Evolutionary conservation across 2,329 filamentous ascomycete species (phyloP), one percentile per base, ranked within the genome.

Genomic region (Epichloe amarillans): DNA sequence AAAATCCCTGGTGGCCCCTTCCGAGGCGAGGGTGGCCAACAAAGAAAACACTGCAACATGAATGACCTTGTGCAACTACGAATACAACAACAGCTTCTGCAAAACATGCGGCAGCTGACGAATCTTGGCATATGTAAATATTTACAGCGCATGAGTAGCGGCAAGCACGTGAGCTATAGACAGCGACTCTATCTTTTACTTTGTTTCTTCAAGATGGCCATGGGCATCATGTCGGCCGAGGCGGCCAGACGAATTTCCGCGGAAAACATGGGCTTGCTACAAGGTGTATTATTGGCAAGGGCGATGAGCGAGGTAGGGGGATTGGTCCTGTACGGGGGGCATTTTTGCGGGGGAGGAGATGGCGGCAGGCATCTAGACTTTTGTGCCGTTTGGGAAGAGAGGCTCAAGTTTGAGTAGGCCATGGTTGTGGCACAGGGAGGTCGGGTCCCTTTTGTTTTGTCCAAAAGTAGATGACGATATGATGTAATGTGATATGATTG

Each of bases 1-100:
- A 70, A 87, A 82, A 65, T 69, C 67, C 4, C 57, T 69, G 42
- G 57, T 59, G 5, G 56, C 64, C 8, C 64, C 66, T 11, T 21
- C 43, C 23, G 6, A 35, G 35, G 17, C 26, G 37, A 38, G 12
- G 14, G 56, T 52, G 33, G 57, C 54, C 19, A 55, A 62, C 55
- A 65, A 66, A 55, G 66, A 68, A 55, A 69, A 67, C 52, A 56
- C 51, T 19, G 57, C 40, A 33, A 7, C 40, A 36, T 53, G 30
- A 49, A 33, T 17, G 14, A 14, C 15, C 15, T 36, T 42, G 14
- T 36, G 15, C 38, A 23, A 42, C 14, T 26, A 30, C 38, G 26
- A n/a, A 23, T 55, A 52, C 61, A 60, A 48, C 42, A 35, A 45
- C 47, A 37, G 33, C 23, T 7, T 33, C 21, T n/a, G 42, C 42